Conservation (phyloP, 495 filamentous ascomycete genomes). For the Alectoria sarmentosa region DNA sequence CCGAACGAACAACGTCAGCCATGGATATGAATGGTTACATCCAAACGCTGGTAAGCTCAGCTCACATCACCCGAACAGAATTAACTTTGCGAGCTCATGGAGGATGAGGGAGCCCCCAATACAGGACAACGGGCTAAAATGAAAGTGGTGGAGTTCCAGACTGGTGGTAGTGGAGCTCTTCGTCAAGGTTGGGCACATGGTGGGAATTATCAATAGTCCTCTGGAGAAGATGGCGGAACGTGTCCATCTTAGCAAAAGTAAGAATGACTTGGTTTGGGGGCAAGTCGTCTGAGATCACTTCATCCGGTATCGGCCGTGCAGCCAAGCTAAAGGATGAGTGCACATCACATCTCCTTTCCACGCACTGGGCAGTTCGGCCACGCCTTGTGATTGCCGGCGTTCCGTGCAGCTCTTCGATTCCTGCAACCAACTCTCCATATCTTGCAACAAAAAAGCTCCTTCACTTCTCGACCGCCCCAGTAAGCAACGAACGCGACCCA, state of each 20-base stretch:
- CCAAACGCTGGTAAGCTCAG: background rate
- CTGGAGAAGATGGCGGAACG: background rate
- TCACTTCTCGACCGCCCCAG: background rate
- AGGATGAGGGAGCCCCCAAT: background rate
- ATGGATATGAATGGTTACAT: background rate
- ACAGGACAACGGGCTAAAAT: background rate
- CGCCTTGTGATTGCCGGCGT: background rate
- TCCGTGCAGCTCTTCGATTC: background rate
- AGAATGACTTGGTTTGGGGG: background rate
- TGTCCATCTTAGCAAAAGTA: background rate
- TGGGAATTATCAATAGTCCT: background rate
- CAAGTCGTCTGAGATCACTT: constrained; percentile 13
- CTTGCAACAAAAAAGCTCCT: background rate
- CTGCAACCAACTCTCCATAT: too few species aligned
- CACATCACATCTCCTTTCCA: background rate
- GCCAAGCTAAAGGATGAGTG: background rate
- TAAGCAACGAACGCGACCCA: background rate
- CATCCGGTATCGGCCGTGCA: constrained; percentile 3
- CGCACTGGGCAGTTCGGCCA: background rate
- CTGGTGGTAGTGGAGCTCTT: background rate
- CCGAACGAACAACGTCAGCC: background rate
- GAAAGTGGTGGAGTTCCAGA: constrained; percentile 3
- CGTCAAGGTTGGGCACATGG: background rate
- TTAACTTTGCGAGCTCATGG: background rate
- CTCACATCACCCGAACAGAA: background rate